phyloP scores from a whole-genome alignment of 1,284 basidiomycete species.

The Athelia sp. region DNA sequence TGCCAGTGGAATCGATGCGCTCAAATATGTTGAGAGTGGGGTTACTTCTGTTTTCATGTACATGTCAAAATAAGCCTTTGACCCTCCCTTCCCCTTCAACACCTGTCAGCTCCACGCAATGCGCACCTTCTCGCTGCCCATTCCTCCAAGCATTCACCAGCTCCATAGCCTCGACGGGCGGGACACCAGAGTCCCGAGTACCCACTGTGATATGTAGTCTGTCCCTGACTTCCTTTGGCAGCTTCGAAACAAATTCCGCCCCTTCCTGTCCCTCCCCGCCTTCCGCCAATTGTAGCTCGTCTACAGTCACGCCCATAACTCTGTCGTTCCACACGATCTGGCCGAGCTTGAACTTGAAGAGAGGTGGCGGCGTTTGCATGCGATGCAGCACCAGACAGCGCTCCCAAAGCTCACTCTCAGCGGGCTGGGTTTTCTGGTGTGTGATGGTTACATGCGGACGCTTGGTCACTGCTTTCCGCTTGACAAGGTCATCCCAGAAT shows the following conservation, averaged over 20 bases:
- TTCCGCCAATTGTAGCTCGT: constrained; percentile 40
- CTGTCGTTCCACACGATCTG: constrained; percentile 73
- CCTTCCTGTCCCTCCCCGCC: constrained; percentile 29
- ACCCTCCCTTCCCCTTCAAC: constrained; percentile 34
- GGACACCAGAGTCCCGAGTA: constrained; percentile 50
- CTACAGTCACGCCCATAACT: constrained; percentile 76
- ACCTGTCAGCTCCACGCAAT: constrained; percentile 28
- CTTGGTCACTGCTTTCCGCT: constrained; percentile 44
- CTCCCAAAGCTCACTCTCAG: constrained; percentile 58
- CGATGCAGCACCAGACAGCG: constrained; percentile 47
- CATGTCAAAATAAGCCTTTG: constrained; percentile 27
- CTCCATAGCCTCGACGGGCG: constrained; percentile 66
- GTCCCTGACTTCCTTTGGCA: constrained; percentile 44
- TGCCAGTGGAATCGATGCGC: too few relatives aligned
- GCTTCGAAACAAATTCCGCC: constrained; percentile 38
- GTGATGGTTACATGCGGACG: constrained; percentile 86
- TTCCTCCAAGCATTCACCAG: constrained; percentile 57
- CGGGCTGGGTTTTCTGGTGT: constrained; percentile 60
- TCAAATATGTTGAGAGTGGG: too few relatives aligned
- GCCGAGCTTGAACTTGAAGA: constrained; percentile 61
- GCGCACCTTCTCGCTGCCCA: constrained; percentile 27
- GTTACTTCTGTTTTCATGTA: too few relatives aligned
- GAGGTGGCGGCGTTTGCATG: constrained; percentile 33
- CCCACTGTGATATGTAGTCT: constrained; percentile 89
- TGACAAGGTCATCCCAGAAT: constrained; percentile 51